phyloP scores from a whole-genome alignment of 345 rosid genomes.

The Pelargonium nanum region DNA sequence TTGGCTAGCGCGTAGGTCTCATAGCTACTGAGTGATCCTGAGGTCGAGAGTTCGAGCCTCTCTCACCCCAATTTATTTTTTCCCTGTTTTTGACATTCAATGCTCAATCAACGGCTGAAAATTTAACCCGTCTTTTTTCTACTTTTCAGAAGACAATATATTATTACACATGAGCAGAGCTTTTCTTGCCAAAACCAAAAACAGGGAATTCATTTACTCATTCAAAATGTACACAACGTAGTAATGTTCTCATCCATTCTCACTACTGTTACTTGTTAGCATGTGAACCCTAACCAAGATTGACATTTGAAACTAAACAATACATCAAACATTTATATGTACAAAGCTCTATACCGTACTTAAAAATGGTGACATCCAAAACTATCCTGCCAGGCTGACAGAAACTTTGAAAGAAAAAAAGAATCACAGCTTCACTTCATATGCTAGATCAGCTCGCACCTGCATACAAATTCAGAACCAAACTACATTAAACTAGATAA shows the following conservation, averaged over 20 bases:
- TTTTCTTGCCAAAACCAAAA: no score
- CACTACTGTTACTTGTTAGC: no score
- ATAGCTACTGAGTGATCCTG: slow-evolving; percentile 33
- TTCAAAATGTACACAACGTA: no score
- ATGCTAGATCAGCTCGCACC: slow-evolving; percentile 28
- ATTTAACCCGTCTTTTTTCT: no score
- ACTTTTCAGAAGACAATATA: no score
- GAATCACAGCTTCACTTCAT: neutral
- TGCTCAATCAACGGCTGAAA: no score
- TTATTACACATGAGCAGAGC: no score
- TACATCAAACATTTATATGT: neutral
- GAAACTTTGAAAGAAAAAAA: neutral
- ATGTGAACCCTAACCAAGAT: slow-evolving; percentile 7
- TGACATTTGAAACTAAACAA: slow-evolving; percentile 7
- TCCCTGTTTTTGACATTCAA: no score
- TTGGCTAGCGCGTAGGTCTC: slow-evolving; percentile 99
- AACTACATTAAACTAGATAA: neutral
- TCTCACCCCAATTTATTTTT: slow-evolving; percentile 3
- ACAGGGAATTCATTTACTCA: no score
- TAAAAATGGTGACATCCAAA: slow-evolving; percentile 4
- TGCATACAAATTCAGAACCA: slow-evolving; percentile 13
- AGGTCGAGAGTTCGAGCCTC: slow-evolving; percentile 16
- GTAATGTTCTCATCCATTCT: no score
- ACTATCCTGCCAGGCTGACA: slow-evolving; percentile 6
- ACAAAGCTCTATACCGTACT: neutral